phyloP scores from a whole-genome alignment of 2,329 filamentous ascomycete species.

The Fusarium sp. region DNA sequence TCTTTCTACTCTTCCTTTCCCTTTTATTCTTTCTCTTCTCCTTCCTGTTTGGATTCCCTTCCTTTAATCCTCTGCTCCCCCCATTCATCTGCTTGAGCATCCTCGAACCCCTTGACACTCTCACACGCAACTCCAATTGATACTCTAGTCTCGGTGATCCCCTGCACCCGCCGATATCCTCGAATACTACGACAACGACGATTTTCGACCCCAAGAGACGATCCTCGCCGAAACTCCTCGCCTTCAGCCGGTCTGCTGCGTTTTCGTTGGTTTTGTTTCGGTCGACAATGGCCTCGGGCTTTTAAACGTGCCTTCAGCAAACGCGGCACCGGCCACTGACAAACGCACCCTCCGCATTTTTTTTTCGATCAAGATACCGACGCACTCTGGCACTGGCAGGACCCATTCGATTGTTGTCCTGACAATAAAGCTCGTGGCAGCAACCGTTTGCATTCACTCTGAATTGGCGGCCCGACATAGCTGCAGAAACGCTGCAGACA shows the following conservation, averaged over 20 bases:
- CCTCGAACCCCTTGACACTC: constrained; percentile 21
- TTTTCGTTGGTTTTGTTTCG: constrained; percentile 27
- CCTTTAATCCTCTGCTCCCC: constrained; percentile 11
- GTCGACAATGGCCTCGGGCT: constrained; percentile 47
- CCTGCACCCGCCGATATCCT: constrained; percentile 15
- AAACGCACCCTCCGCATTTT: constrained; percentile 27
- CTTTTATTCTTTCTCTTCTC: constrained; percentile 26
- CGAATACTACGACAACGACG: constrained; percentile 13
- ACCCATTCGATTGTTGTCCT: constrained; percentile 27
- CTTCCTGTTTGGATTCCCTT: constrained; percentile 28
- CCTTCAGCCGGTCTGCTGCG: constrained; percentile 28
- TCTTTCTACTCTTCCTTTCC: constrained; percentile 38
- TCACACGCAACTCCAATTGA: constrained; percentile 28
- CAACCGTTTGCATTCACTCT: constrained; percentile 1
- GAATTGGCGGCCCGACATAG: background rate
- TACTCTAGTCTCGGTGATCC: constrained; percentile 23
- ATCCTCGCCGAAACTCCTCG: constrained; percentile 23
- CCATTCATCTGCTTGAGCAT: constrained; percentile 15
- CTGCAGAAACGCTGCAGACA: constrained; percentile 15
- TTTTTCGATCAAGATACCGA: constrained; percentile 13
- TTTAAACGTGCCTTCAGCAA: constrained; percentile 38
- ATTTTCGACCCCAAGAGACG: constrained; percentile 17
- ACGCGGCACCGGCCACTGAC: constrained; percentile 29
- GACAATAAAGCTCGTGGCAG: constrained; percentile 14
- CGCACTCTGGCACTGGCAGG: constrained; percentile 16